Evolutionary conservation across 176 grass and related monocot genomes (phyloP), one percentile per base, ranked within the genome.

Genomic region (Bothriochloa decipiens): DNA sequence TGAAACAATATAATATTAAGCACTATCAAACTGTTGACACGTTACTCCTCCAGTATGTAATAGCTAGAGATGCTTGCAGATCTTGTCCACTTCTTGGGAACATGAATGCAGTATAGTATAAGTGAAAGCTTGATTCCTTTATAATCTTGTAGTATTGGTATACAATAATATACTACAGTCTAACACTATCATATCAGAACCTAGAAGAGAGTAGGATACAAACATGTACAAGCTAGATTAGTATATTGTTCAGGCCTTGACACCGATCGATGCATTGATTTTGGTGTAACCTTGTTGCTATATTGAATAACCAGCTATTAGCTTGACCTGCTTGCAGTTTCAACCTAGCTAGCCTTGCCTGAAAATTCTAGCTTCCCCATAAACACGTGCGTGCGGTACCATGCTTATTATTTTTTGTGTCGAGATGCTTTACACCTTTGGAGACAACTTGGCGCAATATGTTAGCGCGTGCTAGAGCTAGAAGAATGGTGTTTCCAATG

Each of bases 361-460:
- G 42, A 11, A 45, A 11, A 45, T 45, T 11, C 42, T 45, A 45
- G 42, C 42, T 45, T 45, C 11, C 42, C 42, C 11, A 12, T 45
- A 45, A 2, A 4, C 42, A 16, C 17, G 36, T 40, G 18, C 17
- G 32, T 74, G 55, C 20, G 32, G 68, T 83, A 73, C 36, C 15
- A 41, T 67, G 45, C 15, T 50, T 62, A 83, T 79, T 79, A 68
- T 75, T 83, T 87, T 87, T 87, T 90, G 61, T 69, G 32, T 83
- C 40, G 49, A 87, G 75, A 87, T 90, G 80, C 88, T 87, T 87
- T 52, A 49, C 57, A 68, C 60, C 60, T 62, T 68, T 82, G 66
- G 65, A 28, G 79, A 68, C 27, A 42, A 68, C 28, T 55, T 39
- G 12, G 88, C 26, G 88, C 26, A 60, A 58, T 50, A 32, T 77